phyloP scores from a whole-genome alignment of 371 early-diverging fungal species.

The Mucor irregularis region DNA sequence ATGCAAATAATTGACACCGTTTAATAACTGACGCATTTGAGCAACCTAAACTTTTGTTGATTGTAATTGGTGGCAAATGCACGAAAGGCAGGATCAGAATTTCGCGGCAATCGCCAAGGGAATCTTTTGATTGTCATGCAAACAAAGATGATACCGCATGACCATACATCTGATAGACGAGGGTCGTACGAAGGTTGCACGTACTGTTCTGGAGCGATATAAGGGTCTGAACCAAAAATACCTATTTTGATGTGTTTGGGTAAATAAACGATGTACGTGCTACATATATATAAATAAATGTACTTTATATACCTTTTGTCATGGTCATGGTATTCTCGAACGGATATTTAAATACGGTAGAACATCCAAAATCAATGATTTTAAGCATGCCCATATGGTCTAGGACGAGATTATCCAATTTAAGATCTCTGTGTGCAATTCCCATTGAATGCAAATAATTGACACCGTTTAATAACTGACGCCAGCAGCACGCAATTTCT shows the following conservation, averaged over 20 bases:
- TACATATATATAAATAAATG: conserved; percentile 1
- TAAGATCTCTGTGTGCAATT: conserved; percentile 86
- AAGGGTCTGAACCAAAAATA: conserved; percentile 85
- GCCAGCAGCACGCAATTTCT: conserved; percentile 71
- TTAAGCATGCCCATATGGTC: conserved; percentile 73
- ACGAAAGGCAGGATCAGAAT: conserved; percentile 58
- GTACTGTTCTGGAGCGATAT: conserved; percentile 92
- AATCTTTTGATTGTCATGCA: conserved; percentile 76
- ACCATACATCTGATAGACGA: conserved; percentile 76
- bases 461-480: conserved; percentile 76
- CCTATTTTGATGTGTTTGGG: conserved; percentile 37
- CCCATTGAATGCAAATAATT: conserved; percentile 73
- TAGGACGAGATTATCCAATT: conserved; percentile 86
- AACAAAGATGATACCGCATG: conserved; percentile 76
- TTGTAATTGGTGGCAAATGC: conserved; percentile 46
- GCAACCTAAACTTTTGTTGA: conserved; percentile 42
- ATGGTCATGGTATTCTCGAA: conserved; percentile 58
- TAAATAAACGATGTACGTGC: neutral
- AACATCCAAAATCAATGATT: conserved; percentile 92
- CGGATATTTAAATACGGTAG: conserved; percentile 76
- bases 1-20: conserved; percentile 72
- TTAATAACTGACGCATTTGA: conserved; percentile 63
- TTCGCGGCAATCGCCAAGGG: conserved; percentile 71
- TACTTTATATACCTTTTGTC: conserved; percentile 54
- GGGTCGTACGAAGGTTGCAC: conserved; percentile 61